These are phyloP conservation scores for Dalbergia cochinchinensis DNA, from an alignment of 306 rosid species.

Conservation along the genomic window DNA sequence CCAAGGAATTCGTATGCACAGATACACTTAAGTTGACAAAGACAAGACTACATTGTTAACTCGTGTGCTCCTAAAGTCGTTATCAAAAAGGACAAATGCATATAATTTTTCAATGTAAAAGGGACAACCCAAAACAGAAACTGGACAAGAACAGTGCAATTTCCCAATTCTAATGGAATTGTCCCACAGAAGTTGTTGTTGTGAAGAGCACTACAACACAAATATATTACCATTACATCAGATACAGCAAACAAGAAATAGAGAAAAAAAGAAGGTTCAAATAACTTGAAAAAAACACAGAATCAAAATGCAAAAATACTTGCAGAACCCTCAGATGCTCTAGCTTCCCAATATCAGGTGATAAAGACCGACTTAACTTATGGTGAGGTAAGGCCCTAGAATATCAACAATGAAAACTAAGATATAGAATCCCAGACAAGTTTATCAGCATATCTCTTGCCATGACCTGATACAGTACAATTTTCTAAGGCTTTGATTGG, in stretches of 20 bases:
- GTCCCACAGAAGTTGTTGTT: slow-evolving; percentile 84
- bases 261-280: slow-evolving; percentile 3
- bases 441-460: slow-evolving; percentile 22
- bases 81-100: slow-evolving; percentile 27
- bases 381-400: slow-evolving; percentile 78
- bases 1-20: slow-evolving; percentile 23
- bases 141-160: slow-evolving; percentile 62
- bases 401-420: slow-evolving; percentile 51
- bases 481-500: too few species aligned
- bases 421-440: slow-evolving; percentile 36
- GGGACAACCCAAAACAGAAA: slow-evolving; percentile 26
- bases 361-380: slow-evolving; percentile 78
- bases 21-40: slow-evolving; percentile 16
- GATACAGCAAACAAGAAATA: not conserved
- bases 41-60: not conserved
- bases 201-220: slow-evolving; percentile 74
- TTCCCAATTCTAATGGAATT: slow-evolving; percentile 93
- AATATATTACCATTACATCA: slow-evolving; percentile 46
- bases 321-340: slow-evolving; percentile 85
- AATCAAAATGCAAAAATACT: slow-evolving; percentile 49
- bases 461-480: slow-evolving; percentile 11
- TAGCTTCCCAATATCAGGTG: slow-evolving; percentile 90
- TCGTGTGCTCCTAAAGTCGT: slow-evolving; percentile 10
- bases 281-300: slow-evolving; percentile 2
- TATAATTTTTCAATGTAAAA: slow-evolving; percentile 32